Evolutionary conservation across 176 grass and related monocot genomes (phyloP).

Genomic region (Oryza glumipatula): DNA sequence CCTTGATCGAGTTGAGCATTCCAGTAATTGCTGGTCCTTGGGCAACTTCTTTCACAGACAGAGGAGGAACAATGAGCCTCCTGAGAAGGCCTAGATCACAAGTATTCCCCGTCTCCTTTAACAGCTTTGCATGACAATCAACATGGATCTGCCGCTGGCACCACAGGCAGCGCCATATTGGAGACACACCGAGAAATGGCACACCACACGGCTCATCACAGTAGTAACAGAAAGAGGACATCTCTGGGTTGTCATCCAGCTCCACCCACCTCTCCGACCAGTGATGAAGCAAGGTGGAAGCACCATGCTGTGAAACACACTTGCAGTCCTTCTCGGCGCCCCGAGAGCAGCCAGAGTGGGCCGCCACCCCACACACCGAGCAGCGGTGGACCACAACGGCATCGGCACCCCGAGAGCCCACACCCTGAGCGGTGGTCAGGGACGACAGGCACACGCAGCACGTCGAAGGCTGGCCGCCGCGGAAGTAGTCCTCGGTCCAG

Average conservation of each 20-base stretch:
- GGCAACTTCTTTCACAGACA: slow-evolving; percentile 72
- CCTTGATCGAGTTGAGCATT: slow-evolving; percentile 68
- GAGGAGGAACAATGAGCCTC: slow-evolving; percentile 80
- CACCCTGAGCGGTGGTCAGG: slow-evolving; percentile 35
- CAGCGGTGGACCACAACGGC: slow-evolving; percentile 49
- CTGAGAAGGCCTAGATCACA: slow-evolving; percentile 73
- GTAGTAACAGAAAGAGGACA: slow-evolving; percentile 72
- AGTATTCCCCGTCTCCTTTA: slow-evolving; percentile 59
- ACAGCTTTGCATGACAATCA: slow-evolving; percentile 75
- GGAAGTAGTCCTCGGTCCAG: slow-evolving; percentile 55
- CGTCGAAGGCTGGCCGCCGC: slow-evolving; percentile 55
- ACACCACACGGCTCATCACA: slow-evolving; percentile 76
- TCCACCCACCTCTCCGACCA: slow-evolving; percentile 90
- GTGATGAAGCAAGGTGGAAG: slow-evolving; percentile 67
- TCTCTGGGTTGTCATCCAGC: slow-evolving; percentile 58
- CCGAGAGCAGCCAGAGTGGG: slow-evolving; percentile 59
- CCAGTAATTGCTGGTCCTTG: slow-evolving; percentile 42
- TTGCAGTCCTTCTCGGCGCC: slow-evolving; percentile 70
- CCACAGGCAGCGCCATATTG: slow-evolving; percentile 91
- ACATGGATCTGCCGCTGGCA: slow-evolving; percentile 87
- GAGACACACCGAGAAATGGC: slow-evolving; percentile 77
- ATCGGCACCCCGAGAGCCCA: slow-evolving; percentile 4
- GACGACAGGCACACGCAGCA: slow-evolving; percentile 71
- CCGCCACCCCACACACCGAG: slow-evolving; percentile 61
- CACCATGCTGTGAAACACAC: slow-evolving; percentile 68